Evolutionary conservation across 108 stramenopile species (phyloP), one percentile per base, ranked within the genome.

Genomic region (Halocafeteria seosinensis): DNA sequence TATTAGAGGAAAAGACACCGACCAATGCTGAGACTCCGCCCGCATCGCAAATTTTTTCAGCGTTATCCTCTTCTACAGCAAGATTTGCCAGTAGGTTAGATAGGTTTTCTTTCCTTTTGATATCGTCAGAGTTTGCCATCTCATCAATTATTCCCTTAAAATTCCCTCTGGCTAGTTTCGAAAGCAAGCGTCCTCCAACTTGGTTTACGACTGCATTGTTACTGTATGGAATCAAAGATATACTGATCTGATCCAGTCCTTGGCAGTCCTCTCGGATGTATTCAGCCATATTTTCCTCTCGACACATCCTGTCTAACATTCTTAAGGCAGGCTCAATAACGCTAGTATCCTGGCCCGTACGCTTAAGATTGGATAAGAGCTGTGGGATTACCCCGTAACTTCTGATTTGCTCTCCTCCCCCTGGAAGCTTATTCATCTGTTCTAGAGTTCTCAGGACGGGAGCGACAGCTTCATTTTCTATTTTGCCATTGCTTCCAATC

Each of bases 11-110:
- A n/a, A n/a, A n/a, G 1, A n/a, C 25, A 30, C 52, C 9, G 6
- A 62, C 9, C 33, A 67, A 32, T 9, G 63, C 62, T 6, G 59
- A 5, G 12, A 61, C 32, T 21, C 66, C 66, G 6, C 37, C 66
- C 28, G 17, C 24, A 13, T 17, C 25, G 28, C 59, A 28, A 32
- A 67, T 67, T 34, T 34, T 65, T 50, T 67, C 66, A 6, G 52
- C 59, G 0, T 61, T 67, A 29, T 67, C 66, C 11, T 65, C 63
- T 0, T 61, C 34, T 2, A 37, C 12, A 17, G 66, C 66, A 0
- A 67, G 59, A 27, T 67, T 67, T 28, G 66, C 34, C 12, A 67
- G 21, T 23, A 67, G 29, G 8, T 32, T 28, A 21, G 66, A 30
- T n/a, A 63, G 4, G 38, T 52, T 61, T 47, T 67, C 62, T 23